Conservation (phyloP, 2,329 filamentous ascomycete species). For the Penicillium vulpinum region DNA sequence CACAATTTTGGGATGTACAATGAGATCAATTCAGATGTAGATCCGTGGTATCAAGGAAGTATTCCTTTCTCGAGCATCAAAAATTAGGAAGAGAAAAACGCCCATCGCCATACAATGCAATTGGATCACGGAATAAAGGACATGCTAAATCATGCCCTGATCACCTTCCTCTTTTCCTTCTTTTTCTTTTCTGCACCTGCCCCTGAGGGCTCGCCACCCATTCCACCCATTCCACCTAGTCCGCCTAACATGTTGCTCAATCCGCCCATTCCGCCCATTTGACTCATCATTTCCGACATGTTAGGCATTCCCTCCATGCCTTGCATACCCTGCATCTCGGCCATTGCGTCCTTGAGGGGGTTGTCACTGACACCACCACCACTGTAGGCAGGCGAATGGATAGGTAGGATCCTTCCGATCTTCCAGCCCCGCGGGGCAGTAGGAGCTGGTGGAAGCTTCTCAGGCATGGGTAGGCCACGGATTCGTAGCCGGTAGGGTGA, state of each 20-base stretch:
- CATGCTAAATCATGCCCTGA: constrained; percentile 37
- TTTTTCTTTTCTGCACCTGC: constrained; percentile 44
- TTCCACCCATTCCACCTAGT: constrained; percentile 46
- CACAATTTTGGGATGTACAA: constrained; percentile 5
- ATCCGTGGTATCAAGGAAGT: constrained; percentile 8
- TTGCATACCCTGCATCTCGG: constrained; percentile 69
- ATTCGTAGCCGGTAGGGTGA: constrained; percentile 71
- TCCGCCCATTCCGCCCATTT: constrained; percentile 45
- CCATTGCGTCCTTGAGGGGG: constrained; percentile 95
- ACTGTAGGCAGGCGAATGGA: constrained; percentile 84
- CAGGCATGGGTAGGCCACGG: constrained; percentile 67
- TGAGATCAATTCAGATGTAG: constrained; percentile 5
- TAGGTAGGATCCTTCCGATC: constrained; percentile 77
- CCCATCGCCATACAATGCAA: constrained; percentile 44
- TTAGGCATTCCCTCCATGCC: constrained; percentile 51
- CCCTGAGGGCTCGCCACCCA: constrained; percentile 37
- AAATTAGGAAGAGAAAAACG: constrained; percentile 25
- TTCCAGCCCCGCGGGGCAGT: constrained; percentile 89
- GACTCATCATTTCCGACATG: constrained; percentile 41
- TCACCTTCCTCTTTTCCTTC: constrained; percentile 52
- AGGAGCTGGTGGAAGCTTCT: constrained; percentile 69
- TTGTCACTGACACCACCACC: constrained; percentile 94
- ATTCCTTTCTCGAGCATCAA: constrained; percentile 10
- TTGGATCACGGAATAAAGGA: constrained; percentile 24
- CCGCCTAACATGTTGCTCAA: constrained; percentile 41